Conservation (phyloP, 1,139 yeast genomes). For the Yamadazyma membranifaciens region DNA sequence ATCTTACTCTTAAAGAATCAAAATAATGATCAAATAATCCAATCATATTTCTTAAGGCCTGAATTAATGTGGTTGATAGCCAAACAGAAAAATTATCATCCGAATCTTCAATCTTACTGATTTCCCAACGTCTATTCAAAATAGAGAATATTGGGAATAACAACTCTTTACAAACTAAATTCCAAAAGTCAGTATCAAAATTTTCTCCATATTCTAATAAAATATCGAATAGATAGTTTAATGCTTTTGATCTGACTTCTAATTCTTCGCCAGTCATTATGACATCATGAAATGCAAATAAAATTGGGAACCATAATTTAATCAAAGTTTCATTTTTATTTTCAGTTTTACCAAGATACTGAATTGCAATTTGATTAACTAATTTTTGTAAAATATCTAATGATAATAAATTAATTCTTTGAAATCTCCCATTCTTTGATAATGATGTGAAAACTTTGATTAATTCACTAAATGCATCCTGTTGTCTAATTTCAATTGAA, state of each 20-base stretch:
- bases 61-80: conserved; percentile 94
- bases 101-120: conserved; percentile 53
- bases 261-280: conserved; percentile 93
- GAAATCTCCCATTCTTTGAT: conserved; percentile 82
- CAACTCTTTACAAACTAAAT: conserved; percentile 68
- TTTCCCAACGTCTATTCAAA: conserved; percentile 73
- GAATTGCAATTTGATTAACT: conserved; percentile 56
- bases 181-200: conserved; percentile 81
- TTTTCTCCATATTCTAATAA: conserved; percentile 75
- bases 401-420: conserved; percentile 76
- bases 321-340: conserved; percentile 37
- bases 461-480: conserved; percentile 73
- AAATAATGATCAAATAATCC: conserved; percentile 80
- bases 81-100: conserved; percentile 86
- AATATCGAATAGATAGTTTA: conserved; percentile 78
- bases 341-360: conserved; percentile 23
- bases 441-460: conserved; percentile 77
- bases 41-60: conserved; percentile 88
- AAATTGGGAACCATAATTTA: conserved; percentile 76
- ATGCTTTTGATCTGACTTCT: conserved; percentile 89
- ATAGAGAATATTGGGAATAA: conserved; percentile 89
- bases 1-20: conserved; percentile 65
- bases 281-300: conserved; percentile 80
- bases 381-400: conserved; percentile 71
- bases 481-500: conserved; percentile 61